Evolutionary conservation across 2,329 filamentous ascomycete species (phyloP).

Genomic region (Penicillium psychrosexuale): DNA sequence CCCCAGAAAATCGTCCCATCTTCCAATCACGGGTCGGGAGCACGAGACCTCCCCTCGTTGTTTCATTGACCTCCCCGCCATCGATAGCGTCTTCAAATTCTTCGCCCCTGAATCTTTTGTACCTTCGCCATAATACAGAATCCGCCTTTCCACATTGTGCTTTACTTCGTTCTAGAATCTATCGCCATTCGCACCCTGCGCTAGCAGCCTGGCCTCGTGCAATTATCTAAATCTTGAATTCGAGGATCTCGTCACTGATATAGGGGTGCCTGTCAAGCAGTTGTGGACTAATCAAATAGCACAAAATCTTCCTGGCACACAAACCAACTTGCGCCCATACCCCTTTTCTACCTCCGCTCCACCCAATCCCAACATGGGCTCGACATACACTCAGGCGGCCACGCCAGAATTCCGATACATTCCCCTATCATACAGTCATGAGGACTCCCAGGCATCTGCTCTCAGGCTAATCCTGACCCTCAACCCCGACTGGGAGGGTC

Average conservation of each 20-base stretch:
- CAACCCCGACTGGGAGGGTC: conserved; percentile 75
- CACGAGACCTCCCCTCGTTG: conserved; percentile 33
- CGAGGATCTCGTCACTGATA: background rate
- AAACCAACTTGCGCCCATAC: conserved; percentile 3
- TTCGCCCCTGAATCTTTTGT: conserved; percentile 9
- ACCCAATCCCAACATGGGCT: conserved; percentile 25
- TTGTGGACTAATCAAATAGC: conserved; percentile 4
- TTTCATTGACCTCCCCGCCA: conserved; percentile 13
- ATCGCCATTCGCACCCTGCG: background rate
- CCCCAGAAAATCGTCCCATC: conserved; percentile 6
- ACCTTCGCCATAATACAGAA: background rate
- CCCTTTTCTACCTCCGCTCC: conserved; percentile 2
- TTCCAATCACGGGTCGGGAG: conserved; percentile 30
- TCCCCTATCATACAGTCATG: conserved; percentile 72
- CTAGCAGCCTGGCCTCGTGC: background rate
- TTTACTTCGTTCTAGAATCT: background rate
- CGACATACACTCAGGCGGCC: conserved; percentile 17
- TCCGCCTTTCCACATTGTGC: background rate
- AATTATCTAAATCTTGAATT: background rate
- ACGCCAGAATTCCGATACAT: conserved; percentile 52
- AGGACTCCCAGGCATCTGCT: conserved; percentile 75
- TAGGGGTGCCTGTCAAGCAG: background rate
- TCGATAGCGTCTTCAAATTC: background rate
- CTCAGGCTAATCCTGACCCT: conserved; percentile 74
- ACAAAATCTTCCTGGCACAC: background rate